Evolutionary conservation across 2,329 filamentous ascomycete species (phyloP), one percentile per base, ranked within the genome.

Genomic region (Trichothecium roseum): DNA sequence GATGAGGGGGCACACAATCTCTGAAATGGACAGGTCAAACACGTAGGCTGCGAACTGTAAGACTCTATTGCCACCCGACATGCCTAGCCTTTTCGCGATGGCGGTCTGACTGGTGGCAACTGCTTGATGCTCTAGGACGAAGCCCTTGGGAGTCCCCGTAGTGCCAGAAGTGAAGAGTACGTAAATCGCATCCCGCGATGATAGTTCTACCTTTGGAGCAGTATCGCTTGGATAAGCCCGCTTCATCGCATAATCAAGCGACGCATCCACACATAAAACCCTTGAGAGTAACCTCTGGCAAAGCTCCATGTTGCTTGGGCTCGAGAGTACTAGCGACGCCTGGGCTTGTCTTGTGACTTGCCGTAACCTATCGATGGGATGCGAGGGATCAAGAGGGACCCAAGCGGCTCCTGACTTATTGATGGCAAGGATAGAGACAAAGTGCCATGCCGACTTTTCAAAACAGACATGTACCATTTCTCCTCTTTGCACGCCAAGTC

Each of bases 41-140:
- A 62, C 64, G 42, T 65, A 68, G 5, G 61, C 61, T 5, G 65
- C 63, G 37, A 68, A 69, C 37, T 72, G 66, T 5, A 30, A 34
- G 28, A 29, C 40, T 22, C 14, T 35, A 22, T 5, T 32, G 31
- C 9, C 38, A 22, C 8, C 36, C 14, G 13, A 24, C 28, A 5
- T 40, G 30, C 8, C 22, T 37, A 5, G 37, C 37, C 4, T 14
- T 14, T 33, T 18, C 5, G 10, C 14, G 10, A 18, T 18, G 64
- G 3, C 77, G 63, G 7, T 70, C 71, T 31, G 12, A 4, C 66
- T 63, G 0, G 71, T 71, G 2, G 68, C 68, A 9, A 78, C 59
- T 2, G 69, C 63, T 1, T 54, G 55, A 45, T 82, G 78, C 29
- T 52, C 45, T 13, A 54, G 41, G 7, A 51, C 28, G 7, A 45